Conservation (phyloP, 208 protist species). For the Trypanosoma avium region DNA sequence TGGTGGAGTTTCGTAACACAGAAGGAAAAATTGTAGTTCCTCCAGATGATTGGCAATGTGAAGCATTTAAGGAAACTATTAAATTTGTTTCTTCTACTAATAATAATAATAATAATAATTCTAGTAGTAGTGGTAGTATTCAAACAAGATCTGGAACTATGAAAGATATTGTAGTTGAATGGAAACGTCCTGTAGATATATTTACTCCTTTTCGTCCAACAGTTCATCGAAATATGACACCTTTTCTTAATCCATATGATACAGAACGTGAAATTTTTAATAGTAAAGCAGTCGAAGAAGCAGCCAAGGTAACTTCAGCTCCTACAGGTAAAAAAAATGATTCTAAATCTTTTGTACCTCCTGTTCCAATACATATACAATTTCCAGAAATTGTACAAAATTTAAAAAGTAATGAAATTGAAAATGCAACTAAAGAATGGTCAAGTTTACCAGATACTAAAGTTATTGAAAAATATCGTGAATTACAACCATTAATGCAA, state of each 20-base stretch:
- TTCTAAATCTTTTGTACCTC: conserved; percentile 22
- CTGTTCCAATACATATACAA: conserved; percentile 45
- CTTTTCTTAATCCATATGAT: conserved; percentile 79
- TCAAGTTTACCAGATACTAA: conserved; percentile 26
- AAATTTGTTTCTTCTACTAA: neutral
- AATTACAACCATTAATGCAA: conserved; percentile 66
- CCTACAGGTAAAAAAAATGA: conserved; percentile 22
- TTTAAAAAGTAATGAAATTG: conserved; percentile 46
- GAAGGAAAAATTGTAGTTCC: conserved; percentile 22
- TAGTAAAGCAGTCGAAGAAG: conserved; percentile 37
- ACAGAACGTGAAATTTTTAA: conserved; percentile 34
- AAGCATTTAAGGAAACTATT: conserved; percentile 20
- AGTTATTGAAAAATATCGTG: conserved; percentile 57
- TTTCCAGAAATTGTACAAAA: conserved; percentile 77
- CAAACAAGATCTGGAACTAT: too few relatives aligned
- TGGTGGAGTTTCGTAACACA: conserved; percentile 16
- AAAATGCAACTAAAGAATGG: conserved; percentile 41
- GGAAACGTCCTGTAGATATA: conserved; percentile 69
- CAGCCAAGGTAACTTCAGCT: neutral
- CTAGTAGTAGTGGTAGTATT: too few relatives aligned
- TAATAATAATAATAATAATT: too few relatives aligned
- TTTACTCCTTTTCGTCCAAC: conserved; percentile 88
- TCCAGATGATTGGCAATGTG: conserved; percentile 1
- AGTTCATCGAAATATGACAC: conserved; percentile 83
- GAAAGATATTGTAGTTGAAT: conserved; percentile 33